Evolutionary conservation across 2,329 filamentous ascomycete genomes (phyloP), one percentile per base, ranked within the genome.

Genomic region (Elsinoe ampelina): DNA sequence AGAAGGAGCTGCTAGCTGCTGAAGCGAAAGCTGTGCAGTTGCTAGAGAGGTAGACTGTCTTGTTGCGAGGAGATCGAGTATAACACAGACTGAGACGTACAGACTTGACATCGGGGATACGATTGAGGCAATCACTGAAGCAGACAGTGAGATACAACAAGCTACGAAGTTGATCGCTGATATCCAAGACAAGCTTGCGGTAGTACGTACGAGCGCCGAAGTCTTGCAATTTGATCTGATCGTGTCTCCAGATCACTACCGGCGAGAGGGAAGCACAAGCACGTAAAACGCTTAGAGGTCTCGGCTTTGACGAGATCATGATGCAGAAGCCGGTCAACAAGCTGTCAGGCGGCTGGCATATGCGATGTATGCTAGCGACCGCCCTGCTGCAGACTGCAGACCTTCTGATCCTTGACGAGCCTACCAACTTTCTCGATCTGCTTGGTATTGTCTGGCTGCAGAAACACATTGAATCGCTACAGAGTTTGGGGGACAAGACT

Each of bases 391-490:
- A 90, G 60, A 80, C 85, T 6, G 81, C 84, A 0, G 88, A 95
- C 62, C 81, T 95, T 2, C 75, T 95, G 58, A 84, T 95, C 52
- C 80, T 95, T 1, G 89, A 95, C 67, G 89, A 95, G 67, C 89
- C 89, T 0, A 95, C 89, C 34, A 95, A 95, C 66, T 95, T 89
- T 66, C 78, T 95, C 1, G 89, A 95, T 65, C 75, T 95, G 0
- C 77, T 90, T 0, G 87, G 87, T 1, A 90, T 95, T 58, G 81
- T 95, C 57, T 95, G 89, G 88, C 76, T 95, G 1, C 85, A 95
- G 66, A 79, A 79, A 11, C 85, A 90, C 65, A 79, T 95, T 8
- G 73, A 73, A 54, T 74, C 79, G 36, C 72, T 77, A 3, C 78
- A 82, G 17, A 69, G 68, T 0, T 71, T 76, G 0, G 10, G 17